Evolutionary conservation across 2,329 filamentous ascomycete species (phyloP), one percentile per base, ranked within the genome.

Genomic region (Orbilia brochopaga): DNA sequence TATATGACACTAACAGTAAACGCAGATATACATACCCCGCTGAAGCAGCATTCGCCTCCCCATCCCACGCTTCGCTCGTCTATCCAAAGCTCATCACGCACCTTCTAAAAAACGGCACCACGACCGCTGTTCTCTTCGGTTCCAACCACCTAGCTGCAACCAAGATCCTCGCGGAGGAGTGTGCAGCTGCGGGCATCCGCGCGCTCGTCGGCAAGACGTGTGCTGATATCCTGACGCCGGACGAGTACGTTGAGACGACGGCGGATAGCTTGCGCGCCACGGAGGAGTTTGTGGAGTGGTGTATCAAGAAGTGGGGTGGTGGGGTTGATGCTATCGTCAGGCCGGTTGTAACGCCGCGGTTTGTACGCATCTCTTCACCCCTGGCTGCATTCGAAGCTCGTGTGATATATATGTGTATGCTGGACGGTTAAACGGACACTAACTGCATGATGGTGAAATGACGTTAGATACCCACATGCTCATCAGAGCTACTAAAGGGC

Each of bases 51-150:
- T 89, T 88, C 76, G 75, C 78, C 1, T 84, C 88, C 74, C 75
- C 80, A 0, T 78, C 74, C 0, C 84, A 89, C 75, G 86, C 86
- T 0, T 77, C 77, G 5, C 78, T 78, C 1, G 79, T 84, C 32
- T 88, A 88, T 76, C 76, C 79, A 0, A 77, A 79, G 32, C 83
- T 84, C 54, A 83, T 89, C 5, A 79, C 80, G 1, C 86, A 85
- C 1, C 84, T 87, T 69, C 80, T 90, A 10, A 80, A 82, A 19
- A 87, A 89, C 74, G 86, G 86, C 51, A 81, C 86, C 75, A 88
- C 86, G 1, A 87, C 85, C 1, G 86, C 85, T 0, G 83, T 83
- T 3, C 87, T 88, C 79, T 87, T 87, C 75, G 82, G 81, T 37
- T 85, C 84, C 1, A 79, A 82, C 32, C 86, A 88, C 75, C 81